Conservation (phyloP, 1,284 basidiomycete species). For the Cerrena zonata region DNA sequence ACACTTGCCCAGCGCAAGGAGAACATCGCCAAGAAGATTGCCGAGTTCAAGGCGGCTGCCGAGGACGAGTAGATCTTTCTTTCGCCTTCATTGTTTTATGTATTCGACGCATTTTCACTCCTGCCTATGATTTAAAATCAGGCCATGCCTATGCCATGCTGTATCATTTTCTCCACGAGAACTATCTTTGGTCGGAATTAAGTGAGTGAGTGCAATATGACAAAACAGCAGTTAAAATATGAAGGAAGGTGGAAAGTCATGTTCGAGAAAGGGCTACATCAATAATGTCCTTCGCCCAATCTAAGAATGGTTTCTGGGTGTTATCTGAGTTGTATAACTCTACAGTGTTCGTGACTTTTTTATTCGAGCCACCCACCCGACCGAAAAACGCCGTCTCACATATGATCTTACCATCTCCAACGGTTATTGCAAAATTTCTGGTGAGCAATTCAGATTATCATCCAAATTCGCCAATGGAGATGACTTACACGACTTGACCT, state of each 20-base stretch:
- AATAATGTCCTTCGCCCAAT: background rate
- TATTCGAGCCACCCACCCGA: conserved; percentile 14
- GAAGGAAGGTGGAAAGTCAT: background rate
- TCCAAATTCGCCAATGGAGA: conserved; percentile 3
- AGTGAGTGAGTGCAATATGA: too few relatives aligned
- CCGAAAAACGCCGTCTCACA: conserved; percentile 53
- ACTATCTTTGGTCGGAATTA: too few relatives aligned
- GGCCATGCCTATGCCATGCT: conserved; percentile 16
- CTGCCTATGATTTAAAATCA: conserved; percentile 17
- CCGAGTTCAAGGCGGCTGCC: conserved; percentile 68
- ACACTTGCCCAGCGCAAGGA: conserved; percentile 75
- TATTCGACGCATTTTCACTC: conserved; percentile 10
- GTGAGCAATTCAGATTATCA: too few relatives aligned
- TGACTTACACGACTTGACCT: conserved; percentile 62
- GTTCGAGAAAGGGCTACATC: background rate
- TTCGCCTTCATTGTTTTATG: conserved; percentile 14
- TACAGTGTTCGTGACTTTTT: background rate
- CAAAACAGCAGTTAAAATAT: too few relatives aligned
- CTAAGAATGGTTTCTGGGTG: background rate
- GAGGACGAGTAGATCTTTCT: conserved; percentile 36
- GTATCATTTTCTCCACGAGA: conserved; percentile 5
- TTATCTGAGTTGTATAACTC: background rate
- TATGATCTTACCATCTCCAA: conserved; percentile 42
- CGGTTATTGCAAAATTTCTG: conserved; percentile 63
- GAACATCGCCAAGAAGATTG: conserved; percentile 78